phyloP scores from a whole-genome alignment of 306 rosid genomes.

The Glycine tomentella region DNA sequence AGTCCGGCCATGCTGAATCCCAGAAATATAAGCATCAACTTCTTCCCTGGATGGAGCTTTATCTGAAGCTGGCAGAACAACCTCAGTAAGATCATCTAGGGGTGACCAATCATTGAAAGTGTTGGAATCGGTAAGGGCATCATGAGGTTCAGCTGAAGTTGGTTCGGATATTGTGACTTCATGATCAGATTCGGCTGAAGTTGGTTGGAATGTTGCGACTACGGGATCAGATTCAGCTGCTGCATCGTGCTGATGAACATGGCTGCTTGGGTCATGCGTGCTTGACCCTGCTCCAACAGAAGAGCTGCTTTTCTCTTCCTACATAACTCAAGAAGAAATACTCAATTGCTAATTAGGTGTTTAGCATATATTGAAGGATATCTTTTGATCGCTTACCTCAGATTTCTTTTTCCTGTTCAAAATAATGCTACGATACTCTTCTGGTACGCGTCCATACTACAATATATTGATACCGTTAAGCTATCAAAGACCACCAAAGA shows the following conservation, averaged over 20 bases:
- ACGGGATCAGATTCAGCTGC: conserved; percentile 36
- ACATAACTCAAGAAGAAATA: conserved; percentile 43
- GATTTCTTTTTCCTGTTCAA: no score
- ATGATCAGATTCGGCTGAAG: conserved; percentile 36
- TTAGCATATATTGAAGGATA: not conserved
- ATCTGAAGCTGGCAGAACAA: conserved; percentile 53
- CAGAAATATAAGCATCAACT: conserved; percentile 49
- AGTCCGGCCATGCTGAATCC: conserved; percentile 41
- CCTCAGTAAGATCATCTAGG: conserved; percentile 68
- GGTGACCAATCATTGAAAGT: conserved; percentile 69
- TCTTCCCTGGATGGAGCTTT: conserved; percentile 56
- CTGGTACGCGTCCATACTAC: conserved; percentile 61
- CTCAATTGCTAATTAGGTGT: conserved; percentile 19
- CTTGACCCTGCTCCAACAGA: conserved; percentile 42
- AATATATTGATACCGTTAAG: conserved; percentile 43
- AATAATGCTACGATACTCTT: conserved; percentile 47
- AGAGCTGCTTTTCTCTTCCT: conserved; percentile 35
- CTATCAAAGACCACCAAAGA: conserved; percentile 33
- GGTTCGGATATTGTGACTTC: conserved; percentile 35
- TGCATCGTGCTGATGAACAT: conserved; percentile 43
- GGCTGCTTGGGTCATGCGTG: conserved; percentile 40
- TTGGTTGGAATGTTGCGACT: conserved; percentile 34
- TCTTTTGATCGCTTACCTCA: conserved; percentile 50
- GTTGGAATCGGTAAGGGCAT: not conserved
- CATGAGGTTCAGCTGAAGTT: conserved; percentile 39